These are phyloP conservation scores for Ilyonectria sp. DNA, from an alignment of 2,329 filamentous ascomycete genomes.

Conservation along the genomic window DNA sequence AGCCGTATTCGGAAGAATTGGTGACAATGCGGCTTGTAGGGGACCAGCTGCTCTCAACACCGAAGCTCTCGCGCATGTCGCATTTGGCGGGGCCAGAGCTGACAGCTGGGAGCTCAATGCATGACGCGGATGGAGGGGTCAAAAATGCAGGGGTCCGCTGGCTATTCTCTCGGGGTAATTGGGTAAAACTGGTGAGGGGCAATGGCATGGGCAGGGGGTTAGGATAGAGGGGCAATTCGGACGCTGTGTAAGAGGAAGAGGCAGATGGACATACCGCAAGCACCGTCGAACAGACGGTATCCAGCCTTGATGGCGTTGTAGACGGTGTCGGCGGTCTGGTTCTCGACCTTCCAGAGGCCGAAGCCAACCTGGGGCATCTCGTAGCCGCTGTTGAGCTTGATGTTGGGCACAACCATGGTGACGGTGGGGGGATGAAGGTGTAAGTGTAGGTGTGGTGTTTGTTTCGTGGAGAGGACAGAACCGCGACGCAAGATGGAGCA, in stretches of 20 bases:
- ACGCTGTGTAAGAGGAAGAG: conserved; percentile 16
- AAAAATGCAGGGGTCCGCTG: conserved; percentile 43
- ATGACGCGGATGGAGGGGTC: conserved; percentile 39
- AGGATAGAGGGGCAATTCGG: conserved; percentile 20
- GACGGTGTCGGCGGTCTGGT: conserved; percentile 80
- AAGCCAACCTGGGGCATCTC: conserved; percentile 85
- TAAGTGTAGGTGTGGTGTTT: conserved; percentile 10
- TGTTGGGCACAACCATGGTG: conserved; percentile 59
- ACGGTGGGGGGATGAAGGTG: conserved; percentile 31
- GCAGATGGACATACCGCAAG: conserved; percentile 64
- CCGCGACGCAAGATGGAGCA: conserved; percentile 15
- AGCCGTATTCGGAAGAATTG: background rate
- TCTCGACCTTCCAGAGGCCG: conserved; percentile 88
- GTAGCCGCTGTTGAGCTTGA: conserved; percentile 76
- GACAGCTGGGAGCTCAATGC: background rate
- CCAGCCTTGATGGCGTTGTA: conserved; percentile 81
- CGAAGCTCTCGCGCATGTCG: conserved; percentile 8
- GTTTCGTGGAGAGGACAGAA: background rate
- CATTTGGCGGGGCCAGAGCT: conserved; percentile 2
- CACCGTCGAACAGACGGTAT: conserved; percentile 74
- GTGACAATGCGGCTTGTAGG: background rate
- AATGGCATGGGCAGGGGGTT: conserved; percentile 11
- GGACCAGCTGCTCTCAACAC: background rate
- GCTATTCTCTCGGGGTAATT: conserved; percentile 47
- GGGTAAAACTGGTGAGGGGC: conserved; percentile 28